phyloP scores from a whole-genome alignment of 2,329 filamentous ascomycete genomes.

The Amphichorda felina region DNA sequence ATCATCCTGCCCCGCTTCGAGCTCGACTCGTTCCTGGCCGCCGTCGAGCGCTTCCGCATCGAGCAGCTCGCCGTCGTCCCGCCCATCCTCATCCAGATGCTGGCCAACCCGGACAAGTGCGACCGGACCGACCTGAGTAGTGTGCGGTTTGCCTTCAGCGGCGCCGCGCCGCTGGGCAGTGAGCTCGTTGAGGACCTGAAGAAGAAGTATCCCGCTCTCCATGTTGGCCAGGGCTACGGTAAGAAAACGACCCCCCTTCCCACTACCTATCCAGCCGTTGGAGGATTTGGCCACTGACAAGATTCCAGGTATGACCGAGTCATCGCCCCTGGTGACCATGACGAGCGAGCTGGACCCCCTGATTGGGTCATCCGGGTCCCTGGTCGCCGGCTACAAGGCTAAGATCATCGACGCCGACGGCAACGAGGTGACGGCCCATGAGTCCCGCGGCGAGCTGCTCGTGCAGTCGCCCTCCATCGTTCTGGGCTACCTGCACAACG shows the following conservation, averaged over 20 bases:
- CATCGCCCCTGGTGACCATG: conserved; percentile 54
- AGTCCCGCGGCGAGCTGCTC: conserved; percentile 67
- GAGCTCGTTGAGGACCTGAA: conserved; percentile 55
- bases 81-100: conserved; percentile 65
- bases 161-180: conserved; percentile 61
- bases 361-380: conserved; percentile 58
- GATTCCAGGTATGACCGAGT: conserved; percentile 58
- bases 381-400: conserved; percentile 52
- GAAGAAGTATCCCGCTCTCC: conserved; percentile 50
- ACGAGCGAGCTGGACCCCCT: conserved; percentile 51
- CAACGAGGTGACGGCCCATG: conserved; percentile 49
- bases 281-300: no score
- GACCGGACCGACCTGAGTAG: conserved; percentile 57
- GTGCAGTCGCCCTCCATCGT: conserved; percentile 63
- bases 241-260: no score
- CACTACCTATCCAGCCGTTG: no score
- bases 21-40: conserved; percentile 47
- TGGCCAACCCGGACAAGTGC: conserved; percentile 46
- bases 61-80: conserved; percentile 58
- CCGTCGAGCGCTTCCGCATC: conserved; percentile 60
- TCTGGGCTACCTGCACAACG: conserved; percentile 72
- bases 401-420: conserved; percentile 57
- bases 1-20: conserved; percentile 70
- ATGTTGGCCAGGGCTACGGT: conserved; percentile 64
- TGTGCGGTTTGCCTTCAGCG: conserved; percentile 55